Evolutionary conservation across 1,139 yeast species (phyloP), one percentile per base, ranked within the genome.

Genomic region (Ashbya aceris): DNA sequence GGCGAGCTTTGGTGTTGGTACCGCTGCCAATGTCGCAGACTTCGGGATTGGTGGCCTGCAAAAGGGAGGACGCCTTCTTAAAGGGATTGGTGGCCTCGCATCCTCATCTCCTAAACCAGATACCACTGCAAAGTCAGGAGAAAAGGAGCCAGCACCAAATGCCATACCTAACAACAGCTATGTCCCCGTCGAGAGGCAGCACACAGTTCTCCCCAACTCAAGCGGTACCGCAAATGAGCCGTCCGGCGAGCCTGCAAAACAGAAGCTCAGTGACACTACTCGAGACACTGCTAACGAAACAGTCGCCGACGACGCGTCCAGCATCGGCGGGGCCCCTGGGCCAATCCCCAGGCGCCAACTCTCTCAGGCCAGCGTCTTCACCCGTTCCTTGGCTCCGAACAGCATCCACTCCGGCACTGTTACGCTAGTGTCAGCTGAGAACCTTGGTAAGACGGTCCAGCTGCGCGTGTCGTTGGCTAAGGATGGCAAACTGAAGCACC

Each of bases 391-490:
- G 44, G 55, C 65, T 38, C 66, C 68, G 1, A 65, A 65, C 29
- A 67, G 65, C 36, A 63, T 73, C 2, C 57, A 69, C 44, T 74
- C 79, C 6, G 87, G 87, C 33, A 65, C 77, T 47, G 54, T 79
- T 38, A 71, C 71, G 3, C 61, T 81, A 40, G 56, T 75, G 23
- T 64, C 71, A 2, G 64, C 66, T 20, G 54, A 61, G 27, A 57
- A 60, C 30, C 36, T 67, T 17, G 68, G 66, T 6, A 58, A 58
- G 29, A 52, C 60, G 33, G 61, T 78, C 38, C 77, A 71, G 45
- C 70, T 81, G 31, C 78, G 70, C 54, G 76, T 75, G 2, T 55
- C 70, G 1, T 60, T 82, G 52, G 68, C 73, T 40, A 71, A 79
- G 11, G 59, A 71, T 4, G 69, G 73, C 7, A 77, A 72, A 50